phyloP scores from a whole-genome alignment of 257 asterid species.

The Salvia splendens region DNA sequence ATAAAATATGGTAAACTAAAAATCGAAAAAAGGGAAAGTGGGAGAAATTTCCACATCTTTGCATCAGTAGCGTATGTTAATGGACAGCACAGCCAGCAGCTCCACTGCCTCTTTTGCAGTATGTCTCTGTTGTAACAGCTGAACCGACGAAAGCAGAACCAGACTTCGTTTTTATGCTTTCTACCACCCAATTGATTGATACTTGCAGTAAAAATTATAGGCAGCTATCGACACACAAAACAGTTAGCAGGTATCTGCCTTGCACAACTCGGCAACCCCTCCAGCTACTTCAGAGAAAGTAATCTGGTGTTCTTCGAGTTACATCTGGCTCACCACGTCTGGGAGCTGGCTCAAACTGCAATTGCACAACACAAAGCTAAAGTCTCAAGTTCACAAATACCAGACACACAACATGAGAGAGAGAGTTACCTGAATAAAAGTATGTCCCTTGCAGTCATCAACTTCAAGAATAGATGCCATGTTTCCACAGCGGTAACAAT shows the following conservation, averaged over 20 bases:
- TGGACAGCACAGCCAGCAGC: slow-evolving; percentile 28
- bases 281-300: slow-evolving; percentile 59
- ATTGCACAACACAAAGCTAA: neutral
- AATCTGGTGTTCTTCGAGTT: slow-evolving; percentile 86
- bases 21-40: slow-evolving; percentile 26
- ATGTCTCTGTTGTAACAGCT: slow-evolving; percentile 26
- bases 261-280: slow-evolving; percentile 31
- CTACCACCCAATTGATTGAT: slow-evolving; percentile 26
- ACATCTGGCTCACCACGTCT: slow-evolving; percentile 88
- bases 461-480: slow-evolving; percentile 87
- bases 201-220: slow-evolving; percentile 21
- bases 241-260: slow-evolving; percentile 36
- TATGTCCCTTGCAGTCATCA: slow-evolving; percentile 68
- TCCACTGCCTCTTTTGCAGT: slow-evolving; percentile 27
- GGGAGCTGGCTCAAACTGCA: slow-evolving; percentile 91
- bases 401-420: neutral
- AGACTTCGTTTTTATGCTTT: slow-evolving; percentile 28
- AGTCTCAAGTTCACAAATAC: neutral
- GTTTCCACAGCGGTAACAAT: slow-evolving; percentile 86
- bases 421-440: slow-evolving; percentile 68
- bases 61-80: slow-evolving; percentile 23
- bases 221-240: slow-evolving; percentile 37
- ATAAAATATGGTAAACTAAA: slow-evolving; percentile 35
- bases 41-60: slow-evolving; percentile 21
- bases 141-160: slow-evolving; percentile 31